These are phyloP conservation scores for Magnolia kwangsiensis DNA, from an alignment of 164 flowering plant genomes.

Conservation along the genomic window DNA sequence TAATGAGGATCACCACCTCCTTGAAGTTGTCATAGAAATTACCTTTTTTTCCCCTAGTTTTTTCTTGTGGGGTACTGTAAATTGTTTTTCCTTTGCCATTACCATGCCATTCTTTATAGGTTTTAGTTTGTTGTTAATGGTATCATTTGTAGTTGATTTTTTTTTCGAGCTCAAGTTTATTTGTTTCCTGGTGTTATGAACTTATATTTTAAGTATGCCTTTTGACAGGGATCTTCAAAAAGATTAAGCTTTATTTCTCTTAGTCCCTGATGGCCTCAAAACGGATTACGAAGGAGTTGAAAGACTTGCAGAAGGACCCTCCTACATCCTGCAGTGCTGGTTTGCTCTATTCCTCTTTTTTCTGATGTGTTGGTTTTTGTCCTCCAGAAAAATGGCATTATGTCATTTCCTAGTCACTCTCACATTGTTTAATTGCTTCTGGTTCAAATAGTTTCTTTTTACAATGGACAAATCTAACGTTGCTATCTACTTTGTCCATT, in stretches of 20 bases:
- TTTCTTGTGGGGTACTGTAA: too few species aligned
- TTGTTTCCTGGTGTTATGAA: background rate
- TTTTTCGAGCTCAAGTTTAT: background rate
- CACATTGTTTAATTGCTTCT: background rate
- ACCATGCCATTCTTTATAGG: background rate
- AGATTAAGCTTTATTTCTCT: too few species aligned
- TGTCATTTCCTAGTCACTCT: background rate
- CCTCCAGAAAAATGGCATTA: background rate
- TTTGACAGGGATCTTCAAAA: background rate
- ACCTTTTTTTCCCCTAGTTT: too few species aligned
- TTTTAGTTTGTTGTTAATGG: background rate
- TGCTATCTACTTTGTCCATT: background rate
- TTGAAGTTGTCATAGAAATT: too few species aligned
- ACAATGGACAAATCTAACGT: background rate
- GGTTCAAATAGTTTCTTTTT: background rate
- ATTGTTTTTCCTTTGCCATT: too few species aligned
- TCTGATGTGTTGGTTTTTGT: background rate
- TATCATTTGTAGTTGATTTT: background rate
- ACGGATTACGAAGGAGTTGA: constrained; percentile 43
- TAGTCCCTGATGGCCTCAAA: constrained; percentile 36
- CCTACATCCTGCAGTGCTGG: constrained; percentile 52
- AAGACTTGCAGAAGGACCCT: constrained; percentile 52
- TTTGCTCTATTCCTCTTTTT: background rate
- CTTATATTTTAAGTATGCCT: background rate
- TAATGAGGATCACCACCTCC: too few species aligned